Base-by-base conservation (phyloP, 2,329 filamentous ascomycete species). In the Zymoseptoria crescenta region DNA sequence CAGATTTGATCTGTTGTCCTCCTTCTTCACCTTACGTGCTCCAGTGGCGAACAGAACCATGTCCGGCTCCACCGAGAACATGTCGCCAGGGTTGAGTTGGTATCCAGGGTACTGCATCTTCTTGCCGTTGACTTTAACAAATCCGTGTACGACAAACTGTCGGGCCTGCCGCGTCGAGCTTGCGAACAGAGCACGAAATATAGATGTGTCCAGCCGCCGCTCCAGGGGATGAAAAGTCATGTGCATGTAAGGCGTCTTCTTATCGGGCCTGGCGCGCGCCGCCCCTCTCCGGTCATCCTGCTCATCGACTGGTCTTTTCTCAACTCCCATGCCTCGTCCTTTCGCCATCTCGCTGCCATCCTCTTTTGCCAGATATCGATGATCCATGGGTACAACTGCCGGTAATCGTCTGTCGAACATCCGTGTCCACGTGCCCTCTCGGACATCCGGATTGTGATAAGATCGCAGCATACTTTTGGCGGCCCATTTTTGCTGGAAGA, bases 401-500 rank as follows among this genome's bases (percentile, higher is more conserved):
- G 87, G 84, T 61, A 96, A 80, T 67, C 87, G 87, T 65, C 88
- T 84, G 67, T 84, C 87, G 79, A 99, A 99, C 83, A 96, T 92
- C 73, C 89, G 88, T 76, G 89, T 83, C 94, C 94, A 99, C 78
- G 94, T 88, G 73, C 88, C 86, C 79, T 99, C 94, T 65, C 87
- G 86, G 67, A 99, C 87, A 72, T 96, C 90, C 73, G 96, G 93
- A 75, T 93, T 94, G 77, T 99, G 94, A 76, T 97, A 99, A 64
- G 83, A 86, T 66, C 94, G 87, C 49, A 90, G 84, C 64, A 86
- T 74, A 21, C 91, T 85, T 77, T 99, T 99, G 69, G 93, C 89
- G 1, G 77, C 76, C 93, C 93, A 99, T 87, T 99, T 99, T 77
- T 97, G 93, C 81, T 97, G 93, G 82, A 96, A 99, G 78, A 94